These are phyloP conservation scores for Lasiodiplodia sp. DNA, from an alignment of 2,329 filamentous ascomycete genomes.

Conservation along the genomic window DNA sequence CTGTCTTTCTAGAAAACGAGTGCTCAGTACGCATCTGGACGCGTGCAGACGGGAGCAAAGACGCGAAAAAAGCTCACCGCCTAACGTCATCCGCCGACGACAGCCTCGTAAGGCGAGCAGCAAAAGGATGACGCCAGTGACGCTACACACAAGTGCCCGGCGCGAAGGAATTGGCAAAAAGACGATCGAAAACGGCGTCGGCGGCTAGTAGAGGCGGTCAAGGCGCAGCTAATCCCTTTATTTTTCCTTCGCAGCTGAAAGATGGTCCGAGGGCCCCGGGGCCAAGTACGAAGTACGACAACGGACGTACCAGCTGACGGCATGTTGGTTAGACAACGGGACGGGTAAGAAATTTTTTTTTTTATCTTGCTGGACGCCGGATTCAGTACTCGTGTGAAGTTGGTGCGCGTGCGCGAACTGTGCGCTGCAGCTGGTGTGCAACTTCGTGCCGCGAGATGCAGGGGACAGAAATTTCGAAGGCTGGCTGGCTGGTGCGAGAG, in stretches of 20 bases:
- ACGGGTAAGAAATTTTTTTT: no score
- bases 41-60: neutral
- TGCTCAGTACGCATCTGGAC: neutral
- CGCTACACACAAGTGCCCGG: neutral
- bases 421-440: neutral
- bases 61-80: neutral
- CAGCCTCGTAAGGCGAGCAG: neutral
- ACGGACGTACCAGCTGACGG: neutral
- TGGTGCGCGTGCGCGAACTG: neutral
- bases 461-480: neutral
- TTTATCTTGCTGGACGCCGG: no score
- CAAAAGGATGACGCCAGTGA: neutral
- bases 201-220: neutral
- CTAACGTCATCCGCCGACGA: neutral
- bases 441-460: neutral
- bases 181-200: conserved; percentile 15
- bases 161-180: conserved; percentile 4
- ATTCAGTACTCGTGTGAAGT: no score
- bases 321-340: neutral
- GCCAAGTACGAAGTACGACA: neutral
- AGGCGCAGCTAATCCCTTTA: neutral
- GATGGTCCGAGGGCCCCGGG: neutral
- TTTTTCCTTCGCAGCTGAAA: neutral
- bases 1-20: neutral
- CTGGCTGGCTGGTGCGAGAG: no score